Percentiles rank a stretch among this genome's conserved stretches.
These are phyloP conservation scores for Alternaria sp. DNA, from an alignment of 2,329 filamentous ascomycete species.

Conservation along the genomic window DNA sequence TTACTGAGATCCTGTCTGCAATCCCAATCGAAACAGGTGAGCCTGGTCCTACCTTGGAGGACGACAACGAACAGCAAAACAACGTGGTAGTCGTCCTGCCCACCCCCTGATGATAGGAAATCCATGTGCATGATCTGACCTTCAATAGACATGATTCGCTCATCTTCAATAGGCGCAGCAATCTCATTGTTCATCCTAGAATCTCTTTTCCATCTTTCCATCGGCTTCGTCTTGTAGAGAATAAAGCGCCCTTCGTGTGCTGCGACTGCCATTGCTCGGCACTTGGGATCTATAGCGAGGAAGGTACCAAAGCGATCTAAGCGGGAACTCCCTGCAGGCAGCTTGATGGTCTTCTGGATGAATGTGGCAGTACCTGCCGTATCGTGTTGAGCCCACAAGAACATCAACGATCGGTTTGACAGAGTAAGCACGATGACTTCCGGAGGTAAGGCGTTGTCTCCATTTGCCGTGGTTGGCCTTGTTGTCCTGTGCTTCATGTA, in stretches of 20 bases:
- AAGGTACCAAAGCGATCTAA: constrained; percentile 66
- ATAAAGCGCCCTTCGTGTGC: constrained; percentile 74
- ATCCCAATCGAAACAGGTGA: constrained; percentile 62
- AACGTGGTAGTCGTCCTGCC: constrained; percentile 69
- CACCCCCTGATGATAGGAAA: constrained; percentile 78
- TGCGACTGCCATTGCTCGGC: constrained; percentile 69
- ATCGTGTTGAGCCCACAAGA: constrained; percentile 69
- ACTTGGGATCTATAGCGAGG: constrained; percentile 78
- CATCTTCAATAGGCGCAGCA: constrained; percentile 66
- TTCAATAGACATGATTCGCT: constrained; percentile 56
- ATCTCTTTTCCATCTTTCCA: constrained; percentile 59
- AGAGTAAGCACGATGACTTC: constrained; percentile 81
- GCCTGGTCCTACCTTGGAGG: constrained; percentile 52
- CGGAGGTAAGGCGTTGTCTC: constrained; percentile 61
- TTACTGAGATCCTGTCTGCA: constrained; percentile 50
- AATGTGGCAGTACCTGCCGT: constrained; percentile 63
- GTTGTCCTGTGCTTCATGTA: constrained; percentile 17
- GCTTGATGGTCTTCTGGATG: constrained; percentile 63
- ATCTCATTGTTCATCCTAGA: constrained; percentile 38
- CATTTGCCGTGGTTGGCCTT: constrained; percentile 27
- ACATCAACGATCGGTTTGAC: constrained; percentile 74
- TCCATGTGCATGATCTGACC: constrained; percentile 85
- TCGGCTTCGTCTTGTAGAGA: constrained; percentile 71
- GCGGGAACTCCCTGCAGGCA: constrained; percentile 63
- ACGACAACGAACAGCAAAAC: constrained; percentile 73